Percentiles rank a stretch among this genome's conserved stretches.
phyloP scores from a whole-genome alignment of 1,284 basidiomycete species.

The Malassezia brasiliensis region DNA sequence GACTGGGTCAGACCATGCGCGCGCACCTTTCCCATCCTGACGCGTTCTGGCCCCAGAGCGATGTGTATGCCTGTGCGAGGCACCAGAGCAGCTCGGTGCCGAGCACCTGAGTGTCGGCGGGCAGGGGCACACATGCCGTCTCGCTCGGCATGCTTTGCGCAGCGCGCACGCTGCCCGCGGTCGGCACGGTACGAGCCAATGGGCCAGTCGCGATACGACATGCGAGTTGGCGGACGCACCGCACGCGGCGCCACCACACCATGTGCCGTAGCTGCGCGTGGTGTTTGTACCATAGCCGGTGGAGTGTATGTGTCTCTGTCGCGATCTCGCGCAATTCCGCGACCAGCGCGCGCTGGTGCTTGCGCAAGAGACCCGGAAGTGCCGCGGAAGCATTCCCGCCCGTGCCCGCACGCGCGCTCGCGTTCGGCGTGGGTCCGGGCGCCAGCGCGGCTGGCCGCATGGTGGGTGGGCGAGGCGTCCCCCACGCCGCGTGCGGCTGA shows the following conservation, averaged over 20 bases:
- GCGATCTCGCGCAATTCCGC: slow-evolving; percentile 4
- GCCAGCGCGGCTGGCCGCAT: no score
- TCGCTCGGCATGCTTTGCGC: no score
- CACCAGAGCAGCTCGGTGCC: not conserved
- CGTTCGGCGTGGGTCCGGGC: no score
- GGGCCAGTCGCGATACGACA: slow-evolving; percentile 4
- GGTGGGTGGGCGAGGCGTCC: no score
- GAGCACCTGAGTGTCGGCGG: not conserved
- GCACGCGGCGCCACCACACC: slow-evolving; percentile 16
- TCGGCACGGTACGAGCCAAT: slow-evolving; percentile 4
- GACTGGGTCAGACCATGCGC: not conserved
- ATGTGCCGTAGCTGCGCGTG: slow-evolving; percentile 14
- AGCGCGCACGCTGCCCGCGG: not conserved
- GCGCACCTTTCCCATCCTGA: slow-evolving; percentile 2
- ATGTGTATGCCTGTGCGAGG: slow-evolving; percentile 5
- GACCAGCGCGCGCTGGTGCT: slow-evolving; percentile 1
- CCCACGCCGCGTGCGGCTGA: not conserved
- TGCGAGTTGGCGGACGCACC: slow-evolving; percentile 5
- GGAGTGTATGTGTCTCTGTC: slow-evolving; percentile 5
- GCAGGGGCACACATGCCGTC: not conserved
- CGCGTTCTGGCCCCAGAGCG: slow-evolving; percentile 4
- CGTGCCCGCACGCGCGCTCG: no score
- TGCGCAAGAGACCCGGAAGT: not conserved
- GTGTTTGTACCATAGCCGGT: slow-evolving; percentile 16
- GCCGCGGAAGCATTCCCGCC: not conserved